A percentile compares a stretch with the other conserved stretches of the same genome.
Evolutionary conservation across 495 filamentous ascomycete genomes (phyloP).

Genomic region (Aspergillus cristatus): DNA sequence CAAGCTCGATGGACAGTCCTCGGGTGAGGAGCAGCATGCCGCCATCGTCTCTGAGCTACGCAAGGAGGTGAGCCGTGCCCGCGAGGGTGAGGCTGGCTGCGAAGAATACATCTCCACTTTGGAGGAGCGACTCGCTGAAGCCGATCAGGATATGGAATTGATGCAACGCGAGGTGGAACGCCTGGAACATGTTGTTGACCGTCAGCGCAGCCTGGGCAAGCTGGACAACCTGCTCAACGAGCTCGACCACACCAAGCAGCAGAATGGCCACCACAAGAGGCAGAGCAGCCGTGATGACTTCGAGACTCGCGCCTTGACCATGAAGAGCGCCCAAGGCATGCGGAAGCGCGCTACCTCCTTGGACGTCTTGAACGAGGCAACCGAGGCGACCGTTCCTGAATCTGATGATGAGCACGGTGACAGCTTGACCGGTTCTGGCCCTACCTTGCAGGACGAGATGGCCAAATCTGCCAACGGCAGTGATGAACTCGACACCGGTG

Average conservation of each 20-base stretch:
- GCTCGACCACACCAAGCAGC: constrained; percentile 64
- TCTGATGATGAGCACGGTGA: no score
- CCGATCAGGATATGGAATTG: constrained; percentile 89
- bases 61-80: constrained; percentile 81
- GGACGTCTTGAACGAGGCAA: constrained; percentile 41
- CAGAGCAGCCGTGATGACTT: constrained; percentile 17
- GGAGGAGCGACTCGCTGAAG: constrained; percentile 90
- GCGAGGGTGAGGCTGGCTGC: constrained; percentile 77
- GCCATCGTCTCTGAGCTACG: constrained; percentile 78
- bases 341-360: constrained; percentile 32
- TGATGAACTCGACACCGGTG: neutral
- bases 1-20: constrained; percentile 80
- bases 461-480: constrained; percentile 7
- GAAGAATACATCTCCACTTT: constrained; percentile 97
- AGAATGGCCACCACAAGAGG: constrained; percentile 38
- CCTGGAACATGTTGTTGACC: constrained; percentile 89
- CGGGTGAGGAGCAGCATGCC: constrained; percentile 85
- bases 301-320: constrained; percentile 12
- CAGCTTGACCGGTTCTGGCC: constrained; percentile 41
- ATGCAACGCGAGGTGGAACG: constrained; percentile 96
- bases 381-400: constrained; percentile 44
- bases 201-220: constrained; percentile 89
- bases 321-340: constrained; percentile 13
- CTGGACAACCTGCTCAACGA: constrained; percentile 88
- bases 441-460: constrained; percentile 28